Base-by-base conservation (phyloP, 2,329 filamentous ascomycete species). In the Albophoma yamanashiensis region DNA sequence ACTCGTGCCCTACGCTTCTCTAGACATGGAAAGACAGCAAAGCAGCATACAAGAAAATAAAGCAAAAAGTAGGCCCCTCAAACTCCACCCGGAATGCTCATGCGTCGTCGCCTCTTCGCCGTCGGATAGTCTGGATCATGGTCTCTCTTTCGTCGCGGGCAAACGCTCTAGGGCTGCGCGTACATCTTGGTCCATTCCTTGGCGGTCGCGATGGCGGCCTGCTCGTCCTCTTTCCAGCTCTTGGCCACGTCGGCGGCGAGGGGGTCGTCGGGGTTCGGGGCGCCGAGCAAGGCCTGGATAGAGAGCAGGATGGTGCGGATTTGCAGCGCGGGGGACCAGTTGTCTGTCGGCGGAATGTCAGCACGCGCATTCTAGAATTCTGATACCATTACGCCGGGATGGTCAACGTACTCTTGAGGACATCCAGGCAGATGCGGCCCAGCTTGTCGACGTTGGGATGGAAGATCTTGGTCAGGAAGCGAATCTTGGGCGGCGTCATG, bases 401-500 rank as follows among this genome's bases (percentile, higher is more conserved):
- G 31, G 31, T 43, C 14, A 11, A 67, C 84, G 67, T 79, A 96
- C 94, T 96, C 81, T 99, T 99, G 61, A 99, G 78, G 40, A 99
- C 94, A 73, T 99, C 94, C 57, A 99, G 79, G 73, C 95, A 99
- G 76, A 99, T 99, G 62, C 94, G 89, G 62, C 94, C 94, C 2
- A 99, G 85, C 76, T 95, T 95, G 74, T 99, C 94, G 67, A 99
- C 97, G 74, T 99, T 99, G 58, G 94, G 94, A 74, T 99, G 95
- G 77, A 97, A 99, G 75, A 99, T 97, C 78, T 96, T 97, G 68
- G 95, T 99, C 58, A 99, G 82, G 77, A 99, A 99, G 59, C 94
- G 90, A 71, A 99, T 97, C 81, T 97, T 97, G 55, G 94, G 94
- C 59, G 94, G 93, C 40, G 92, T 96, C 94, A 99, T 99, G 50